Evolutionary conservation across 768 basidiomycete species (phyloP).

Genomic region (Termitomyces sp.): DNA sequence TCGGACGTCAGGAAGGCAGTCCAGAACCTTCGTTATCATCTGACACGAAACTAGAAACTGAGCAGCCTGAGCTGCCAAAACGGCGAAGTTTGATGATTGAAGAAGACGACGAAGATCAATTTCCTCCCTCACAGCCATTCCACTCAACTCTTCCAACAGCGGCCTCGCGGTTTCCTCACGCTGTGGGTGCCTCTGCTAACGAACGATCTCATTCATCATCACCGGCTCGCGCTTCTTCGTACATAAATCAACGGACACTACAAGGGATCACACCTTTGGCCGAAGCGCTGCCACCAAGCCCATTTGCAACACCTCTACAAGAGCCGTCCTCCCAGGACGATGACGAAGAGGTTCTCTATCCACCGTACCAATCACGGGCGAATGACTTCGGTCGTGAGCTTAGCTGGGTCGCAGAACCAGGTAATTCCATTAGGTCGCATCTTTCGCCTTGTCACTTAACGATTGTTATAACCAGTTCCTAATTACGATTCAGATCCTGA

Average conservation of each 20-base stretch:
- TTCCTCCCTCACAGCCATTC: conserved; percentile 34
- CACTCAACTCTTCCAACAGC: conserved; percentile 34
- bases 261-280: conserved; percentile 45
- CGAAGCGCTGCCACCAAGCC: conserved; percentile 61
- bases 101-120: conserved; percentile 59
- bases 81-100: conserved; percentile 65
- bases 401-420: conserved; percentile 75
- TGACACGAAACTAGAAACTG: conserved; percentile 21
- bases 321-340: conserved; percentile 56
- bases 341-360: conserved; percentile 64
- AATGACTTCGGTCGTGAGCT: conserved; percentile 52
- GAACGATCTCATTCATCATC: conserved; percentile 33
- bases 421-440: conserved; percentile 33
- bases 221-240: conserved; percentile 44
- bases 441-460: not conserved
- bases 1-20: conserved; percentile 23
- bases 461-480: conserved; percentile 1
- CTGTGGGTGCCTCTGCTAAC: conserved; percentile 49
- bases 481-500: conserved; percentile 40
- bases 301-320: conserved; percentile 65
- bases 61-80: conserved; percentile 35
- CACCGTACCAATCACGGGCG: conserved; percentile 42
- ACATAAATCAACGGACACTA: conserved; percentile 37
- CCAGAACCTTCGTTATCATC: conserved; percentile 16
- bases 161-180: conserved; percentile 36